phyloP scores from a whole-genome alignment of 1,284 basidiomycete species.

The Tilletia indica region DNA sequence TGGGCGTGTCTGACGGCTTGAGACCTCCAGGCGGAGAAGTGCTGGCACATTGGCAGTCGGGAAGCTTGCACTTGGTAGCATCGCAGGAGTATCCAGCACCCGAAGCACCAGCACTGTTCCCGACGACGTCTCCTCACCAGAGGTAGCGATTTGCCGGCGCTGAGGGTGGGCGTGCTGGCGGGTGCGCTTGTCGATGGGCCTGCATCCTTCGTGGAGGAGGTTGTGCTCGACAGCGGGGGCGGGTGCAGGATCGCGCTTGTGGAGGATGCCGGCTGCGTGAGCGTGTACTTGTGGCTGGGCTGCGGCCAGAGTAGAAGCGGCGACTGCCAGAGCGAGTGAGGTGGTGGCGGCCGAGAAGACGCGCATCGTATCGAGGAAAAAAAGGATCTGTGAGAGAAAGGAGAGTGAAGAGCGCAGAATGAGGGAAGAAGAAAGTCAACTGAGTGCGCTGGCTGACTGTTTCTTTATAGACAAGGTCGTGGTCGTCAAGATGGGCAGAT shows the following conservation, averaged over 20 bases:
- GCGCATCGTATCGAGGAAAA: no score
- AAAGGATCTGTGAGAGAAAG: no score
- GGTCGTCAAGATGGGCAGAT: no score
- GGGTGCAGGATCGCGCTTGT: neutral
- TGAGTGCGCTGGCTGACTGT: no score
- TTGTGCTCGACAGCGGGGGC: conserved; percentile 26
- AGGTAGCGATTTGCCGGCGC: conserved; percentile 24
- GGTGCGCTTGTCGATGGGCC: conserved; percentile 29
- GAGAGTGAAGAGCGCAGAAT: no score
- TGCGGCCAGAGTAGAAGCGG: neutral
- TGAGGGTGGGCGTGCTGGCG: conserved; percentile 8
- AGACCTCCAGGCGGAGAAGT: conserved; percentile 49
- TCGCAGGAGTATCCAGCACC: conserved; percentile 48
- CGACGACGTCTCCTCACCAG: conserved; percentile 35
- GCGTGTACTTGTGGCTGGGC: neutral
- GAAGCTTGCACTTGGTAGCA: conserved; percentile 38
- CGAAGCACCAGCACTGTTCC: conserved; percentile 35
- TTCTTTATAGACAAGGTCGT: no score
- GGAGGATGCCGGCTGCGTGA: neutral
- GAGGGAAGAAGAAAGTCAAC: no score
- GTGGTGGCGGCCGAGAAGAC: no score
- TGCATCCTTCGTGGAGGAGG: conserved; percentile 33
- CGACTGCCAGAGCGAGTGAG: no score
- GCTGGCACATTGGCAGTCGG: conserved; percentile 45
- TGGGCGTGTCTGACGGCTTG: conserved; percentile 27